These are phyloP conservation scores for Monilinia polystroma DNA, from an alignment of 2,329 filamentous ascomycete species.

Conservation along the genomic window DNA sequence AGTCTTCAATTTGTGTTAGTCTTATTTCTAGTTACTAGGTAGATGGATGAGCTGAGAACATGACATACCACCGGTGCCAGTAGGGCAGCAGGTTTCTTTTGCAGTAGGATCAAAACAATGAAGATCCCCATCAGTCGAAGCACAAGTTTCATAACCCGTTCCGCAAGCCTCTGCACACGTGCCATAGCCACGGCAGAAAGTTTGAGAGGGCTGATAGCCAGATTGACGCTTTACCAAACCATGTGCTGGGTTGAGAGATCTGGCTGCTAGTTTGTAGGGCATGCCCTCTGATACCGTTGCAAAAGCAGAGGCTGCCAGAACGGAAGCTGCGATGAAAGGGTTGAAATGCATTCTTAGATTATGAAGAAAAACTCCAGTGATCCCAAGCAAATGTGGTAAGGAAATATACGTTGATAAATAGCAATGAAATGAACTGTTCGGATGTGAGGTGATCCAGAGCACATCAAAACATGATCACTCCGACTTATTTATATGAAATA, in stretches of 20 bases:
- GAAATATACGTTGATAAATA: conserved; percentile 2
- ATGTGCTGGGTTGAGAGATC: conserved; percentile 6
- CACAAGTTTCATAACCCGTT: conserved; percentile 19
- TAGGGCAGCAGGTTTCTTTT: conserved; percentile 18
- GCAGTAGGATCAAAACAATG: conserved; percentile 20
- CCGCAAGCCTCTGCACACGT: conserved; percentile 22
- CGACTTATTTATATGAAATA: conserved; percentile 10
- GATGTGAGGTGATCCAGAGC: neutral
- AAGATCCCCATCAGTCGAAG: conserved; percentile 12
- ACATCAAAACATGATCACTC: neutral
- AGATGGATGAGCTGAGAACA: neutral
- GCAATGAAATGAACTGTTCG: neutral
- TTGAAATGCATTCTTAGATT: conserved; percentile 16
- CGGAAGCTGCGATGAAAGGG: neutral
- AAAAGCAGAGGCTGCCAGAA: neutral
- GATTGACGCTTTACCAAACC: conserved; percentile 20
- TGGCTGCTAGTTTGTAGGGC: conserved; percentile 21
- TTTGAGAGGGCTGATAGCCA: conserved; percentile 21
- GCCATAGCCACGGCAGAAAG: conserved; percentile 16
- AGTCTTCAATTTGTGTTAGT: conserved; percentile 15
- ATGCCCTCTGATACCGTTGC: neutral
- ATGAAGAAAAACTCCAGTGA: neutral
- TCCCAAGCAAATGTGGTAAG: neutral
- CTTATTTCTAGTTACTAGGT: no score
- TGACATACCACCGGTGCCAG: conserved; percentile 20